Evolutionary conservation across 169 alveolate genomes (phyloP), one percentile per base, ranked within the genome.

Genomic region (Plasmodium cynomolgi): DNA sequence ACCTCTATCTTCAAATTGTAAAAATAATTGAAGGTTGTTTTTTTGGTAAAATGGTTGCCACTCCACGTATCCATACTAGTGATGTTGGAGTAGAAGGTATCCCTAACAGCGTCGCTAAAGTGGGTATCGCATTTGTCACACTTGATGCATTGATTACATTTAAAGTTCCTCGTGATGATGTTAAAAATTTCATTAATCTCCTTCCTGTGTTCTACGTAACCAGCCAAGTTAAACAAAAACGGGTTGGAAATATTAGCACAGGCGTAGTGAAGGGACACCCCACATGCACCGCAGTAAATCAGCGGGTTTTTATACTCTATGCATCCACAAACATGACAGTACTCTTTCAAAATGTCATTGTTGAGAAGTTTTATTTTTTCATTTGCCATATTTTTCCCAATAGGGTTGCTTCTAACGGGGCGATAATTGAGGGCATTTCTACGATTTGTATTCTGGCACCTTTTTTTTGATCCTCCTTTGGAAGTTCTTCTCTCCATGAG

Each of bases 191-290:
- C 9, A 50, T 88, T 88, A 23, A 88, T 80, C 71, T 80, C 84
- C 54, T 88, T 80, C 83, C 83, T 88, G 74, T 88, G 94, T 44
- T 88, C 91, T 39, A 20, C 34, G 50, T 79, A 88, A 47, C 37
- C 54, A 79, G 20, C 68, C 29, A 88, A 80, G 33, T 88, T 80
- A 88, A 88, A 88, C 73, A 88, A 37, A 88, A 88, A 88, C 1
- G 88, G 90, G 44, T 88, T 29, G 47, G 75, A 34, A 23, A 88
- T 73, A 88, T 88, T 88, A 26, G 75, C 94, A 80, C 94, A 88
- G 20, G 94, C 29, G 33, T 88, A 88, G 54, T 88, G 94, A 62
- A 88, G 1, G 17, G 94, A 77, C 23, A 79, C 50, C 13, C 94
- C 94, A 62, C 94, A 88, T 29, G 56, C 50, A 15, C 79, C 72